Conservation (phyloP, 2,329 filamentous ascomycete species). For the Claviceps purpurea region DNA sequence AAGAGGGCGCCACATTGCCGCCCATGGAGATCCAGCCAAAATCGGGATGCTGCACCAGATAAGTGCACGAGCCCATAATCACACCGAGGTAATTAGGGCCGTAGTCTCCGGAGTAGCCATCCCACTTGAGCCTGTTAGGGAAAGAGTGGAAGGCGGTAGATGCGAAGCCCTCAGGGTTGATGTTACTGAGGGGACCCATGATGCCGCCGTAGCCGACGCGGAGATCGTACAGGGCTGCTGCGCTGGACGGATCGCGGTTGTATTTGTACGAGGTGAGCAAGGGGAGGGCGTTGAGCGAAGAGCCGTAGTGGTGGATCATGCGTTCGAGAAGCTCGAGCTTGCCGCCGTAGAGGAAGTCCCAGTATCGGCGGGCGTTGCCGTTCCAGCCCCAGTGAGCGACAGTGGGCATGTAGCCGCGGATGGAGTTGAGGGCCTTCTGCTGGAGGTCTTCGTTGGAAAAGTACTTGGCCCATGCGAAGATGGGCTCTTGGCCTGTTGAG, state of each 20-base stretch:
- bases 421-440: conserved; percentile 37
- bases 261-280: conserved; percentile 37
- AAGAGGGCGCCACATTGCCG: conserved; percentile 22
- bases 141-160: conserved; percentile 43
- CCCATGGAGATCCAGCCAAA: conserved; percentile 38
- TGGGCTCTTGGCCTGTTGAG: conserved; percentile 46
- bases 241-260: conserved; percentile 11
- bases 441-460: neutral
- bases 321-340: conserved; percentile 30
- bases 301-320: conserved; percentile 45
- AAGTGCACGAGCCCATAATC: conserved; percentile 34
- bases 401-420: conserved; percentile 42
- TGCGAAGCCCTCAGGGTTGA: conserved; percentile 40
- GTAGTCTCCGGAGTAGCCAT: conserved; percentile 44
- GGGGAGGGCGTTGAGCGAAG: conserved; percentile 41
- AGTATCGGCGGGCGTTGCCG: conserved; percentile 46
- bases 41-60: conserved; percentile 29
- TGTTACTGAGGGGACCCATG: conserved; percentile 39
- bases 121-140: conserved; percentile 42
- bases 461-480: conserved; percentile 43
- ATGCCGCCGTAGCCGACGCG: conserved; percentile 41
- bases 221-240: conserved; percentile 34
- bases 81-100: conserved; percentile 40
- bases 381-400: conserved; percentile 51
- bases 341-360: conserved; percentile 33